Conservation (phyloP, 2,329 filamentous ascomycete species). For the Didymella segeticola region DNA sequence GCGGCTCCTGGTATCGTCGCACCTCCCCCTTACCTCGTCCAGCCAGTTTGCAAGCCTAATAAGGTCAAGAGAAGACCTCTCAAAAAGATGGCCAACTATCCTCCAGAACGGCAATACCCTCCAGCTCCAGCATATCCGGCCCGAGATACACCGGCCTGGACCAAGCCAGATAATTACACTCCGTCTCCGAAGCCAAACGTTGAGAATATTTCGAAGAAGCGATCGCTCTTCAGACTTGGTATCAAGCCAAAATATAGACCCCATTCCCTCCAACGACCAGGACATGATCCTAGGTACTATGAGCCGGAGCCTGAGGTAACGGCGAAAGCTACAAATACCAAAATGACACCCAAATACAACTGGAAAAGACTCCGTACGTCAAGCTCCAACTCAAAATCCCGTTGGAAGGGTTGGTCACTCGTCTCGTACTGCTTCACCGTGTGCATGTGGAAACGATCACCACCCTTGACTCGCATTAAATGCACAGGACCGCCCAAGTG, state of each 20-base stretch:
- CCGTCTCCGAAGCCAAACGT: conserved; percentile 19
- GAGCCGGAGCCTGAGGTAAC: background rate
- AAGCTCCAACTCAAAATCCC: background rate
- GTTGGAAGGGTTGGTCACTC: background rate
- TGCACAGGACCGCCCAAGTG: conserved; percentile 10
- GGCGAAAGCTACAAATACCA: conserved; percentile 33
- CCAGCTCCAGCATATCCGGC: conserved; percentile 33
- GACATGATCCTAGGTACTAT: background rate
- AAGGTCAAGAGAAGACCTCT: conserved; percentile 12
- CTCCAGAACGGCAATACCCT: conserved; percentile 31
- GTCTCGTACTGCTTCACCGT: conserved; percentile 14
- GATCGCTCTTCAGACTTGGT: background rate
- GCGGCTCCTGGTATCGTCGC: conserved; percentile 24
- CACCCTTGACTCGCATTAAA: conserved; percentile 24
- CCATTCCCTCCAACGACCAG: background rate
- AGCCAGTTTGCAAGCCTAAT: conserved; percentile 2
- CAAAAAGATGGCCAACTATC: conserved; percentile 17
- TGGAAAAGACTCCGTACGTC: conserved; percentile 10
- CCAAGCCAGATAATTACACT: conserved; percentile 24
- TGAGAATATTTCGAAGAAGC: conserved; percentile 15
- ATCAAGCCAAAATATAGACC: background rate
- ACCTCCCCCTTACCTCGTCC: conserved; percentile 12
- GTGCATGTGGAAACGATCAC: conserved; percentile 28
- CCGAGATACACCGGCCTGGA: conserved; percentile 33
- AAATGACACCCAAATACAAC: conserved; percentile 23